Percentiles rank a stretch among this genome's conserved stretches.
Evolutionary conservation across 202 grass and related monocot species (phyloP).

Genomic region (Panicum hallii): DNA sequence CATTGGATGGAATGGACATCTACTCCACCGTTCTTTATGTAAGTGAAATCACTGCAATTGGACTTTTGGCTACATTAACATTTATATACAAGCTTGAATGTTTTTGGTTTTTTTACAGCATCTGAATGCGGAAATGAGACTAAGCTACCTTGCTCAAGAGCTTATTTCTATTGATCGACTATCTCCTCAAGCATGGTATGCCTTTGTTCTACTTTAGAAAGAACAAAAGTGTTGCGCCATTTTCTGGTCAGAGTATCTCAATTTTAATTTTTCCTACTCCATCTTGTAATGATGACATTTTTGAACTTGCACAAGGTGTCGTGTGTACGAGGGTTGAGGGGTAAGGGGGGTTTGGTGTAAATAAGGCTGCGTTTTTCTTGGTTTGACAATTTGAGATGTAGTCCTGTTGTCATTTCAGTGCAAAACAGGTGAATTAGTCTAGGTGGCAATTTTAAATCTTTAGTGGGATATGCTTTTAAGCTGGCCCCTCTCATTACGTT

Average conservation of each 20-base stretch:
- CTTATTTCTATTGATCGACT: slow-evolving; percentile 88
- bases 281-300: slow-evolving; percentile 18
- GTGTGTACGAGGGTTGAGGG: not conserved
- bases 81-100: slow-evolving; percentile 42
- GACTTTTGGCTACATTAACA: slow-evolving; percentile 33
- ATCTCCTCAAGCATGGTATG: slow-evolving; percentile 97
- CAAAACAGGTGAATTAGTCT: slow-evolving; percentile 23
- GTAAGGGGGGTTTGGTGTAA: not conserved
- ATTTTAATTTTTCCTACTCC: not conserved
- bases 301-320: slow-evolving; percentile 3
- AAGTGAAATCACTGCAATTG: slow-evolving; percentile 46
- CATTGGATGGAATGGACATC: slow-evolving; percentile 93
- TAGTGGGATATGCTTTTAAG: slow-evolving; percentile 31
- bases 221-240: not conserved
- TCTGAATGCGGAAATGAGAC: slow-evolving; percentile 93
- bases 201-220: slow-evolving; percentile 5
- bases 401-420: not conserved
- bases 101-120: slow-evolving; percentile 58
- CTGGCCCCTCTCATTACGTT: slow-evolving; percentile 13
- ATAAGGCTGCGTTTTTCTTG: slow-evolving; percentile 4
- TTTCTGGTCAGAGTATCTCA: slow-evolving; percentile 22
- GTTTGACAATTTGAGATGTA: slow-evolving; percentile 29
- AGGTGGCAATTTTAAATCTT: slow-evolving; percentile 37
- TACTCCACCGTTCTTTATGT: slow-evolving; percentile 99
- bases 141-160: slow-evolving; percentile 98